Percentiles rank a stretch among this genome's conserved stretches.
phyloP scores from a whole-genome alignment of 108 stramenopile species.

The Cylindrotheca closterium region DNA sequence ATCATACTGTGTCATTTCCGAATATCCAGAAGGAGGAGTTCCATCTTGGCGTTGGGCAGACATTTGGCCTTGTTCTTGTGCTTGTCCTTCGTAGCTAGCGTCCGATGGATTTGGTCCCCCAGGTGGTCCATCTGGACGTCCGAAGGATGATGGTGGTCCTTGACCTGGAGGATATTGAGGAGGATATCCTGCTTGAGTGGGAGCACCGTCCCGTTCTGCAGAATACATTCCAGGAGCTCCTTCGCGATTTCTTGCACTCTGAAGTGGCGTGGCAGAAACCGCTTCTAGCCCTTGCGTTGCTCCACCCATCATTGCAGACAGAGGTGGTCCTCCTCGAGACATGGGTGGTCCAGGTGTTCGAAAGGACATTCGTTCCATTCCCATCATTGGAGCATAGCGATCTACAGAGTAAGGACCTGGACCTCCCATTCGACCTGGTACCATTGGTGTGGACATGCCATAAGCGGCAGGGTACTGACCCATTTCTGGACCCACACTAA shows the following conservation, averaged over 20 bases:
- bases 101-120: slow-evolving; percentile 7
- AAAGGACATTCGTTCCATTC: slow-evolving; percentile 8
- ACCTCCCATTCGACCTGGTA: not conserved
- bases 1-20: slow-evolving; percentile 8
- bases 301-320: slow-evolving; percentile 21
- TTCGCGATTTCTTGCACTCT: slow-evolving; percentile 17
- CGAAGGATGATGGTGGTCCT: slow-evolving; percentile 4
- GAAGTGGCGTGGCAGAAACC: slow-evolving; percentile 21
- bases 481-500: slow-evolving; percentile 14
- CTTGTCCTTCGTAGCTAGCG: slow-evolving; percentile 24
- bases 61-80: not conserved
- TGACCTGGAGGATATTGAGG: slow-evolving; percentile 7
- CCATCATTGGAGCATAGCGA: slow-evolving; percentile 11
- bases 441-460: slow-evolving; percentile 5
- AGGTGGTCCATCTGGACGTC: not conserved
- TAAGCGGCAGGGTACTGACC: not conserved
- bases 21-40: slow-evolving; percentile 8
- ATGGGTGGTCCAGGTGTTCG: slow-evolving; percentile 4
- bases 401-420: slow-evolving; percentile 15
- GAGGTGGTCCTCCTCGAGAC: slow-evolving; percentile 2
- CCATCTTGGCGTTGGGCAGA: slow-evolving; percentile 2
- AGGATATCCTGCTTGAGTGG: not conserved
- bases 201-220: slow-evolving; percentile 11
- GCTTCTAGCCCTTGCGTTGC: slow-evolving; percentile 1
- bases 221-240: slow-evolving; percentile 4